Evolutionary conservation across 768 basidiomycete genomes (phyloP).

Genomic region (Cystofilobasidium ferigula): DNA sequence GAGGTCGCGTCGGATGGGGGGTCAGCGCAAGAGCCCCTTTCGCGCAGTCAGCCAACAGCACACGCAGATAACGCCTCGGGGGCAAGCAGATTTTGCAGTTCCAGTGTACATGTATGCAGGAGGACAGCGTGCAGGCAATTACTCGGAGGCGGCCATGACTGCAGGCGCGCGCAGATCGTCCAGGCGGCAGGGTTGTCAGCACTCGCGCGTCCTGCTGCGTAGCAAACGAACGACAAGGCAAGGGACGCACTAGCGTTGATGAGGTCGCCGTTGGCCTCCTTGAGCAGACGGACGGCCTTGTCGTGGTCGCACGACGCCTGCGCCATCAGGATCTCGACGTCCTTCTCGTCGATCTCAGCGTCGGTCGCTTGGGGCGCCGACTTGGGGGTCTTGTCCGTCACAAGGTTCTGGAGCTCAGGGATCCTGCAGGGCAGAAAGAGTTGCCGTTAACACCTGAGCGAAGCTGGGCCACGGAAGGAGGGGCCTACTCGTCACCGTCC

Average conservation of each 20-base stretch:
- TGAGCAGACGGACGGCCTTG: slow-evolving; percentile 80
- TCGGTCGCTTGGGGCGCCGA: neutral
- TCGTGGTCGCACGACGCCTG: slow-evolving; percentile 48
- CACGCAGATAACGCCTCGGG: too few species aligned
- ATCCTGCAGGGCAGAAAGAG: slow-evolving; percentile 27
- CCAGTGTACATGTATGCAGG: too few species aligned
- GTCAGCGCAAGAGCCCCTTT: too few species aligned
- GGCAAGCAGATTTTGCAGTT: too few species aligned
- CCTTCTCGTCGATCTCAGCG: slow-evolving; percentile 63
- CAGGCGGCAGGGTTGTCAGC: slow-evolving; percentile 8
- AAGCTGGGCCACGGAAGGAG: neutral
- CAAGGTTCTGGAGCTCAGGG: slow-evolving; percentile 32
- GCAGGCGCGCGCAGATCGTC: slow-evolving; percentile 27
- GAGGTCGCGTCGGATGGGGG: too few species aligned
- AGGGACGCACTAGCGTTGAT: slow-evolving; percentile 82
- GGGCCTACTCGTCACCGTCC: slow-evolving; percentile 46
- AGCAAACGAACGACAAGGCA: neutral
- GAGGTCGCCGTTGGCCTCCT: slow-evolving; percentile 83
- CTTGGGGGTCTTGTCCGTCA: slow-evolving; percentile 27
- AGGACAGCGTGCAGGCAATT: too few species aligned
- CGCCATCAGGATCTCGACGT: slow-evolving; percentile 85
- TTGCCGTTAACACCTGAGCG: too few species aligned
- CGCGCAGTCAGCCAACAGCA: too few species aligned
- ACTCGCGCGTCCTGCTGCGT: too few species aligned
- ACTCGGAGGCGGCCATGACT: slow-evolving; percentile 94